Evolutionary conservation across 169 alveolate genomes (phyloP), one percentile per base, ranked within the genome.

Genomic region (Plasmodium falciparum): DNA sequence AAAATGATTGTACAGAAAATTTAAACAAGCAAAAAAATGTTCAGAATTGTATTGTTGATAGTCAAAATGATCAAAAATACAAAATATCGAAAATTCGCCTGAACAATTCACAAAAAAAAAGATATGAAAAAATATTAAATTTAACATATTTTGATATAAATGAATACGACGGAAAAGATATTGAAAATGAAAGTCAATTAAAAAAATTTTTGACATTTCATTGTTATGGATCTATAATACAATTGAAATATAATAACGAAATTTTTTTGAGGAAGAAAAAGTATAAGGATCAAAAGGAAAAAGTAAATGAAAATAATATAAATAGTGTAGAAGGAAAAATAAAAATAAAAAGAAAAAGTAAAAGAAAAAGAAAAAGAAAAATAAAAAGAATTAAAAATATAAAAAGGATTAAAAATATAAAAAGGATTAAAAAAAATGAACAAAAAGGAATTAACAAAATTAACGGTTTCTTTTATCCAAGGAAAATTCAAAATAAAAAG

Each of bases 181-280:
- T 3, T 6, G n/a, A 70, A 39, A 17, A 69, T 43, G 65, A 47
- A 15, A 49, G 9, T 49, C 52, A 71, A 71, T 50, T 83, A 66
- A 70, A 56, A 4, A 67, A 67, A 29, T 83, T 83, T 20, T 45
- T 69, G 49, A n/a, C n/a, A 0, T 52, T 69, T n/a, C 85, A 83
- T 73, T 22, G n/a, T 8, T 58, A 71, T 58, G 91, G 86, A n/a
- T 69, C 83, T 70, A 63, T 83, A 50, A 83, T 83, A 83, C 91
- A 83, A 29, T 33, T 83, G 67, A 71, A 83, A 39, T 83, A 83
- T 71, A 83, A 83, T 47, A 56, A 20, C 29, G 85, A 83, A 49
- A 24, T 45, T 6, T 56, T 12, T 22, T 15, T 39, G 24, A 52
- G 91, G 33, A 56, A 39, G 59, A 70, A 70, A 20, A 39, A 83